phyloP scores from a whole-genome alignment of 495 filamentous ascomycete genomes.

The Aspergillus taichungensis region DNA sequence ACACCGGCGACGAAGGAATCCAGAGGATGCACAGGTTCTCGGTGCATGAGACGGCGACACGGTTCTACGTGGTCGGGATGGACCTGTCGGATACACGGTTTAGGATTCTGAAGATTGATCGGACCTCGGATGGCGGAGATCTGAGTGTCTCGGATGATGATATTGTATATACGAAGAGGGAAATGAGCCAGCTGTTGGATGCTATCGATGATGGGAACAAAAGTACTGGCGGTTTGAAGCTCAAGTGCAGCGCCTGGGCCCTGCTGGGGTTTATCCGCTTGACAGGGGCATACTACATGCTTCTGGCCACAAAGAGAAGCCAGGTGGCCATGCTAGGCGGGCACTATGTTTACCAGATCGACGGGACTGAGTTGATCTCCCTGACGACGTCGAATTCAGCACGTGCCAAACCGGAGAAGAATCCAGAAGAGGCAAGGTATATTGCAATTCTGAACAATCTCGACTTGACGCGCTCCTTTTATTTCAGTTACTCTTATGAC shows the following conservation, averaged over 20 bases:
- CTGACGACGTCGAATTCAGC: constrained; percentile 57
- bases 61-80: constrained; percentile 89
- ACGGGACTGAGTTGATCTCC: constrained; percentile 88
- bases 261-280: constrained; percentile 91
- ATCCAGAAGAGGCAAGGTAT: constrained; percentile 84
- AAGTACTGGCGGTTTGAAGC: constrained; percentile 78
- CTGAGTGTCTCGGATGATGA: constrained; percentile 86
- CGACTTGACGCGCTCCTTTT: constrained; percentile 83
- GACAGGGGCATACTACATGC: constrained; percentile 95
- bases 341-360: constrained; percentile 91
- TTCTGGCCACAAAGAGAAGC: constrained; percentile 89
- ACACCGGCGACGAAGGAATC: constrained; percentile 58
- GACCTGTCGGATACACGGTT: constrained; percentile 83
- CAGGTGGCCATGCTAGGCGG: constrained; percentile 94
- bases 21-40: constrained; percentile 93
- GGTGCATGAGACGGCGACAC: constrained; percentile 84
- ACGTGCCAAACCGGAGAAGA: constrained; percentile 65
- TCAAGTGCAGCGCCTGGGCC: constrained; percentile 88
- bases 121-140: constrained; percentile 72
- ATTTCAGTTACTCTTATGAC: constrained; percentile 98
- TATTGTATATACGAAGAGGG: constrained; percentile 82
- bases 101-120: constrained; percentile 88
- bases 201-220: constrained; percentile 96
- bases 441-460: constrained; percentile 83
- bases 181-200: constrained; percentile 87